phyloP scores from a whole-genome alignment of 768 basidiomycete genomes.

The Calvatia gigantea region DNA sequence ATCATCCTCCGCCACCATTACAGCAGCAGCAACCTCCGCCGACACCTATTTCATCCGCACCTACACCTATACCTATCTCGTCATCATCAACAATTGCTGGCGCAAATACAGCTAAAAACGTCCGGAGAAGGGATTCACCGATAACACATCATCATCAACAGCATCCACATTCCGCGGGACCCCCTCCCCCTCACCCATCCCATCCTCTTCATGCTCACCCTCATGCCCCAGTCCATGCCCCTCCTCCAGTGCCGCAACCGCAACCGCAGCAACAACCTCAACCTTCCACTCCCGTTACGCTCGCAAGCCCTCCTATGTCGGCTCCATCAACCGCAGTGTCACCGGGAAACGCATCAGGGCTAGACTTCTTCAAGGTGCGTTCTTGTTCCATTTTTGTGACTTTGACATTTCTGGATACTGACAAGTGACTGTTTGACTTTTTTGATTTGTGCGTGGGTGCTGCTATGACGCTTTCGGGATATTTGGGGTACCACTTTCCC shows the following conservation, averaged over 20 bases:
- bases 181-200: too few relatives aligned
- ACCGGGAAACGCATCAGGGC: slow-evolving; percentile 13
- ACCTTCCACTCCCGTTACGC: slow-evolving; percentile 11
- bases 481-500: too few relatives aligned
- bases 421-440: too few relatives aligned
- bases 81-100: slow-evolving; percentile 12
- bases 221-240: too few relatives aligned
- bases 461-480: slow-evolving; percentile 9
- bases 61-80: slow-evolving; percentile 9
- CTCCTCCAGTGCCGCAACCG: too few relatives aligned
- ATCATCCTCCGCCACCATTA: slow-evolving; percentile 6
- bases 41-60: slow-evolving; percentile 9
- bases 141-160: slow-evolving; percentile 19
- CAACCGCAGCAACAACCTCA: too few relatives aligned
- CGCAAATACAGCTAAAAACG: slow-evolving; percentile 9
- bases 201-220: too few relatives aligned
- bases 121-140: slow-evolving; percentile 7
- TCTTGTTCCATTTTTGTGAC: too few relatives aligned
- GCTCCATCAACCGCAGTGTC: slow-evolving; percentile 11
- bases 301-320: slow-evolving; percentile 10
- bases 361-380: slow-evolving; percentile 29
- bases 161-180: slow-evolving; percentile 14
- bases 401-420: too few relatives aligned
- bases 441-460: slow-evolving; percentile 1
- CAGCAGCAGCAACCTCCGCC: slow-evolving; percentile 11